Evolutionary conservation across 768 basidiomycete species (phyloP), one percentile per base, ranked within the genome.

Genomic region (Strobilomyces dryophilus): DNA sequence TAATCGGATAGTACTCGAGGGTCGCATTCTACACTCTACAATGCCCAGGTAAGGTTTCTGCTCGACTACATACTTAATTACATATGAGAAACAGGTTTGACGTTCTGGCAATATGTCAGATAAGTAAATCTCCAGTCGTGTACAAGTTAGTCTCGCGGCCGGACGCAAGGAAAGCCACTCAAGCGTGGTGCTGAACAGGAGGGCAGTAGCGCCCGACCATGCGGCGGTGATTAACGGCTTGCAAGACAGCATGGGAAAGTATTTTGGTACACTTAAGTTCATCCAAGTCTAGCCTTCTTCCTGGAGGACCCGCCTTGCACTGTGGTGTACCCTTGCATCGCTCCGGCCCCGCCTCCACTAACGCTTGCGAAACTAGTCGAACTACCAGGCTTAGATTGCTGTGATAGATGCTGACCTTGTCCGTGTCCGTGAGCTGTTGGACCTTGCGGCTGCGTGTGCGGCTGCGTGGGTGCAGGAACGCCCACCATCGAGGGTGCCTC

Each of bases 401-500:
- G 62, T 53, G 66, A 66, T 51, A 66, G 31, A 60, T 24, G 24
- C 24, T 24, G 24, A 2, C 77, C 79, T 42, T 80, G 81, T 1
- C 77, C 73, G 51, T 81, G 78, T 26, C 71, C 66, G 32, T 74
- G 74, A 17, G 63, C 79, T 45, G 79, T 82, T 6, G 64, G 76
- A 21, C 68, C 68, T 51, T 71, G 75, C 1, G 73, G 70, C 45
- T 71, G 77, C 7, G 72, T 74, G 31, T 74, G 75, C 29, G 69
- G 63, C 54, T 70, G 70, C 17, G 77, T 77, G 47, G 76, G 78
- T 4, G 69, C 72, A 18, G 82, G 80, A 18, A 81, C 66, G 24
- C 85, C 85, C 73, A 91, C 82, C 89, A 91, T 90, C 0, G 87
- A 89, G 0, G 89, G 88, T 7, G 88, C 90, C 36, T 98, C 94